These are phyloP conservation scores for Corrigiola litoralis DNA, from an alignment of 179 eudicot species.

Conservation along the genomic window DNA sequence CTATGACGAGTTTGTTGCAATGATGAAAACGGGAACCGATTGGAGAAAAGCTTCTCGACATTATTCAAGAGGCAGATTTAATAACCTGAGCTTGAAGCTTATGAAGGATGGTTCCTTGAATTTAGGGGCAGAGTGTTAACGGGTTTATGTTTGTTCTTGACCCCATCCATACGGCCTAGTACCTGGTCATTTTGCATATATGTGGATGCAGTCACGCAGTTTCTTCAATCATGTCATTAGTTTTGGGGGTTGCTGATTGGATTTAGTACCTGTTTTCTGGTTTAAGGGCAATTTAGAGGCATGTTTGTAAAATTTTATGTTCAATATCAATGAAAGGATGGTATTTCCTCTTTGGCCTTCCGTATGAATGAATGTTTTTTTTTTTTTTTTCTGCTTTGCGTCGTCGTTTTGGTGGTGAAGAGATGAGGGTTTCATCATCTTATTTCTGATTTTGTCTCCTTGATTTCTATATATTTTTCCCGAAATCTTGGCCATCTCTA, in stretches of 20 bases:
- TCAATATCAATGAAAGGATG: slow-evolving; percentile 22
- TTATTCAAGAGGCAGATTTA: slow-evolving; percentile 89
- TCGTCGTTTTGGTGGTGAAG: slow-evolving; percentile 16
- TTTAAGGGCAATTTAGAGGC: slow-evolving; percentile 19
- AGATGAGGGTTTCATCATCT: slow-evolving; percentile 11
- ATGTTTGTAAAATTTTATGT: slow-evolving; percentile 27
- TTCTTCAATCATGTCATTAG: slow-evolving; percentile 19
- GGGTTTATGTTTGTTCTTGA: slow-evolving; percentile 26
- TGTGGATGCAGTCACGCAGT: slow-evolving; percentile 23
- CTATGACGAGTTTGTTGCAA: slow-evolving; percentile 82
- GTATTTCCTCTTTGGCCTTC: slow-evolving; percentile 20
- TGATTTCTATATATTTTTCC: no score
- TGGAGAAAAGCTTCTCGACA: slow-evolving; percentile 95
- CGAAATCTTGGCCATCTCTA: no score
- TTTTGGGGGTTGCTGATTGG: slow-evolving; percentile 21
- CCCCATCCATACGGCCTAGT: slow-evolving; percentile 24
- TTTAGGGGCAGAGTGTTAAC: slow-evolving; percentile 47
- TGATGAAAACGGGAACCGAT: slow-evolving; percentile 96
- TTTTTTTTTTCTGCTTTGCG: slow-evolving; percentile 3
- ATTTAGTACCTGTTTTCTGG: slow-evolving; percentile 27
- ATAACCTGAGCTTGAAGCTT: slow-evolving; percentile 72
- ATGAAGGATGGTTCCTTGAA: slow-evolving; percentile 88
- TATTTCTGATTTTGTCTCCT: neutral
- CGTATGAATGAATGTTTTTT: slow-evolving; percentile 20
- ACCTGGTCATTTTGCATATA: slow-evolving; percentile 36